Evolutionary conservation across 2,329 filamentous ascomycete species (phyloP).

Genomic region (Penicillium sp.): DNA sequence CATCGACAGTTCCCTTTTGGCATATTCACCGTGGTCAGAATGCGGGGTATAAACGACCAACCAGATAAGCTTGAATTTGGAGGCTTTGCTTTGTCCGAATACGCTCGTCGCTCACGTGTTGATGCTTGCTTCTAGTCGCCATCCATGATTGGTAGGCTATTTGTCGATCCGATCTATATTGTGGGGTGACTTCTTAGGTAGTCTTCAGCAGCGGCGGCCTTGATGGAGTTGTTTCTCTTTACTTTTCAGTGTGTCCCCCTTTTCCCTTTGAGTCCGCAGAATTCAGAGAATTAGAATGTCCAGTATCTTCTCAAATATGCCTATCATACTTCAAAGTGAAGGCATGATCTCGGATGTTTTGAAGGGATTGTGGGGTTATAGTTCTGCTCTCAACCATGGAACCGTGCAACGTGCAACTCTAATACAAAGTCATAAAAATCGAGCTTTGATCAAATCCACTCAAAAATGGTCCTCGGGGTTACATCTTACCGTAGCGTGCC

Average conservation of each 20-base stretch:
- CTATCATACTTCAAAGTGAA: too few species aligned
- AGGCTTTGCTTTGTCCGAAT: not conserved
- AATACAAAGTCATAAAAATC: not conserved
- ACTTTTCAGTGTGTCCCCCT: too few species aligned
- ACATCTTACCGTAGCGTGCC: not conserved
- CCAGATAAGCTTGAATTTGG: not conserved
- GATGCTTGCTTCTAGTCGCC: not conserved
- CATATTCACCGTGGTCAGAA: slow-evolving; percentile 2
- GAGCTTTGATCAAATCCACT: not conserved
- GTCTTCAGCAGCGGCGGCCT: not conserved
- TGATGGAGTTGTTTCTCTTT: too few species aligned
- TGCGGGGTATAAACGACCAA: slow-evolving; percentile 3
- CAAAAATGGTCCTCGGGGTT: not conserved
- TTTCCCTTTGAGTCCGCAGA: too few species aligned
- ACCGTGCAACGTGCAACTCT: not conserved
- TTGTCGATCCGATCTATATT: not conserved
- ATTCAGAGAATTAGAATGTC: too few species aligned
- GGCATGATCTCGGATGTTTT: not conserved
- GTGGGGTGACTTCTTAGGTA: too few species aligned
- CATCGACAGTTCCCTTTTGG: slow-evolving; percentile 14
- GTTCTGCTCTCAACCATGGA: not conserved
- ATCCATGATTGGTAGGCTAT: not conserved
- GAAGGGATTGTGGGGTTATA: not conserved
- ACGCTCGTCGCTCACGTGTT: not conserved
- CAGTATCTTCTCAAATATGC: too few species aligned